These are phyloP conservation scores for Coriolopsis trogii DNA, from an alignment of 1,284 basidiomycete species.

Conservation along the genomic window DNA sequence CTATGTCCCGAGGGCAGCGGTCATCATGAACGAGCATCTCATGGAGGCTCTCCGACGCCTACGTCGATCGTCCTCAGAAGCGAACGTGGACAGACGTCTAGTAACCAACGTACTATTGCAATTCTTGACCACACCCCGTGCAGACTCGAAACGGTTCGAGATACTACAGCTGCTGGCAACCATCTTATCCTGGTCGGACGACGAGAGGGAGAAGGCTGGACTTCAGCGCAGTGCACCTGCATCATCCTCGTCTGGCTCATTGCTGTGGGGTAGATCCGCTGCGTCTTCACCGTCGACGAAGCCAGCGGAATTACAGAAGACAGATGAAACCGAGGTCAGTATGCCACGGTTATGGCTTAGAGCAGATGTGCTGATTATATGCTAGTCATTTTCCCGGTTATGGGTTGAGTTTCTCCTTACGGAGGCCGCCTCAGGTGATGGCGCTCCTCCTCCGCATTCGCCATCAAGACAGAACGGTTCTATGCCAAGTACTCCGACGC, in stretches of 20 bases:
- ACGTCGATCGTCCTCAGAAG: conserved; percentile 82
- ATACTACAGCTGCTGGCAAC: conserved; percentile 90
- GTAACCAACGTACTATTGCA: conserved; percentile 95
- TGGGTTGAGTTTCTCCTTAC: conserved; percentile 97
- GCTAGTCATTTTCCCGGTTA: conserved; percentile 83
- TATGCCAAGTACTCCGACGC: conserved; percentile 53
- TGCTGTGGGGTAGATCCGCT: conserved; percentile 58
- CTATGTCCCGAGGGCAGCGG: conserved; percentile 53
- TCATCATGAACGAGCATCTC: conserved; percentile 96
- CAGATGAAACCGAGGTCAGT: conserved; percentile 82
- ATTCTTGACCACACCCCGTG: conserved; percentile 89
- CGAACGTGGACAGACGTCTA: conserved; percentile 90
- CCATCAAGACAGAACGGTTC: conserved; percentile 44
- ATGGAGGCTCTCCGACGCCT: conserved; percentile 96
- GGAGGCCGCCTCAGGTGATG: conserved; percentile 71
- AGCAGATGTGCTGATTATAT: too few relatives aligned
- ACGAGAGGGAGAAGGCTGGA: conserved; percentile 90
- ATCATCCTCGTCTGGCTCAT: conserved; percentile 35
- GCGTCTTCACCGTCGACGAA: conserved; percentile 48
- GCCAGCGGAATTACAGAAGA: conserved; percentile 65
- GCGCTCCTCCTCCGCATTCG: conserved; percentile 31
- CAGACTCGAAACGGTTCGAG: conserved; percentile 95
- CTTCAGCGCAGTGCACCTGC: conserved; percentile 60
- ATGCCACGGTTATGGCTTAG: too few relatives aligned
- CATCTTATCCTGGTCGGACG: conserved; percentile 89